Evolutionary conservation across 2,329 filamentous ascomycete genomes (phyloP), one percentile per base, ranked within the genome.

Genomic region (Phaeosphaeriaceae sp.): DNA sequence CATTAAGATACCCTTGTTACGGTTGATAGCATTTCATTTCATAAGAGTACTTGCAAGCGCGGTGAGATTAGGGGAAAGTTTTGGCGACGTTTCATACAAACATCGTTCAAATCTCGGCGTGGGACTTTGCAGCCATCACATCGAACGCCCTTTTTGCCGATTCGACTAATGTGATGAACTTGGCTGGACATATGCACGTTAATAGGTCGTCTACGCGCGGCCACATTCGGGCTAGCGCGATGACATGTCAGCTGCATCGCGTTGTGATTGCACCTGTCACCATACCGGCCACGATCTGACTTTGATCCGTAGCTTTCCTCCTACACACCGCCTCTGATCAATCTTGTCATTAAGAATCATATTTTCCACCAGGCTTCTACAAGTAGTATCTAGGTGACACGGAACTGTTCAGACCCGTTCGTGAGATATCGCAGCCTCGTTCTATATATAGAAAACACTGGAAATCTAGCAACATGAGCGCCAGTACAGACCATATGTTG

Each of bases 171-270:
- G 32, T 34, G 32, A 34, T 34, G 32, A 34, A n/a, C 16, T 15
- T 34, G 23, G 23, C 23, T 26, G 23, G 23, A 26, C 23, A 26
- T 26, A 26, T 26, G 7, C 2, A 26, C 23, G 23, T 26, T 26
- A 26, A 26, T 26, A 26, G 23, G 23, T 39, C 20, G 36, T 39
- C 18, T n/a, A 20, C 23, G 20, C 18, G 12, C 36, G 15, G 21
- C 20, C 20, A 28, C 30, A 39, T 26, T 36, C 11, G 16, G 30
- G 41, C 30, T 43, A 43, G 41, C 29, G 18, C 15, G 17, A 16
- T 42, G 40, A 42, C 40, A n/a, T 44, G 41, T 44, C 41, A 44
- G 41, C 41, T 44, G 41, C 29, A 26, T n/a, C 30, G 32, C 29
- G 32, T n/a, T n/a, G n/a, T 34, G 32, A 34, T 34, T 34, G n/a